phyloP scores from a whole-genome alignment of 1,284 basidiomycete species.

The Tilletia horrida region DNA sequence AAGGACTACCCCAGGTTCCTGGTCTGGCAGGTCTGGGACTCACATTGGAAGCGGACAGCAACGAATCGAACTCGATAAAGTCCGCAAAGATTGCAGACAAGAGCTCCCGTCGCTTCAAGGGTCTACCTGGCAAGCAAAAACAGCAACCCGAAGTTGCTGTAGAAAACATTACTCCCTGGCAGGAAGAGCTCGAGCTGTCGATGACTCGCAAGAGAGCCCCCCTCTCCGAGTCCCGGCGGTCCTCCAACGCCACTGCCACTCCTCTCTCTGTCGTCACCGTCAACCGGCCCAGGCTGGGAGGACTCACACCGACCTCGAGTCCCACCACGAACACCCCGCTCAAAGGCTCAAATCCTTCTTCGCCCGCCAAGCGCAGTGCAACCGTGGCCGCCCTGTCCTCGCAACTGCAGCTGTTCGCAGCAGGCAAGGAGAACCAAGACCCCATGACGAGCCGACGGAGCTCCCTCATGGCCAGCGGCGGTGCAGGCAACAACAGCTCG shows the following conservation, averaged over 20 bases:
- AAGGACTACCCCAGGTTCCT: not conserved
- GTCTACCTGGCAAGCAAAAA: not conserved
- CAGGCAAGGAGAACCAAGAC: slow-evolving; percentile 9
- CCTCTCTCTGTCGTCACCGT: slow-evolving; percentile 10
- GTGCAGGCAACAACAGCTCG: too few species aligned
- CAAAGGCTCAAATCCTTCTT: not conserved
- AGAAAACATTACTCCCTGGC: not conserved
- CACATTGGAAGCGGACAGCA: not conserved
- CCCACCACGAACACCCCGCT: not conserved
- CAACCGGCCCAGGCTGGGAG: not conserved
- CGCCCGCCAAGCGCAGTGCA: slow-evolving; percentile 7
- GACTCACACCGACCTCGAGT: slow-evolving; percentile 1
- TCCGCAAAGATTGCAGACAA: not conserved
- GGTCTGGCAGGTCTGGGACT: slow-evolving; percentile 1
- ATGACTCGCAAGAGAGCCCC: not conserved
- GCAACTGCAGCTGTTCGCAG: not conserved
- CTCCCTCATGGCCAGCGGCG: not conserved
- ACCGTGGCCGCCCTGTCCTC: not conserved
- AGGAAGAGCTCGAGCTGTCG: not conserved
- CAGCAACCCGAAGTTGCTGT: too few species aligned
- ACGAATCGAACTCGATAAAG: not conserved
- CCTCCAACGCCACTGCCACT: slow-evolving; percentile 13
- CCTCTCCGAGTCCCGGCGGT: slow-evolving; percentile 10
- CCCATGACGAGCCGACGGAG: not conserved
- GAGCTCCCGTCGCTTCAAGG: not conserved